phyloP scores from a whole-genome alignment of 805 yeast genomes.

The Suhomyces faveliae region DNA sequence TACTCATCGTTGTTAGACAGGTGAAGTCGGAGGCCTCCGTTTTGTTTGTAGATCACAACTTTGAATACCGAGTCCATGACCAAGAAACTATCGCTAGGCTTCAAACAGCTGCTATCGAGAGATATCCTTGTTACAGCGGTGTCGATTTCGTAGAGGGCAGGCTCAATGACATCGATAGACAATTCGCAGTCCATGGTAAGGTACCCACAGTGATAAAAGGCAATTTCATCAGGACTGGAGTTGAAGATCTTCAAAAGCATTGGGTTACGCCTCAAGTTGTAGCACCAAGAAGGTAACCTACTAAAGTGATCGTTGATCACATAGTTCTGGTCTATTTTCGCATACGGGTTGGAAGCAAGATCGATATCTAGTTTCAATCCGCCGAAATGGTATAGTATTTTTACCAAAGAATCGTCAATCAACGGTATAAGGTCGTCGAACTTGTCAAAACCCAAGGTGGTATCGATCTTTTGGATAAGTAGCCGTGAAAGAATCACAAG shows the following conservation, averaged over 20 bases:
- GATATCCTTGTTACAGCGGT: constrained; percentile 8
- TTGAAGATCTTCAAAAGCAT: constrained; percentile 39
- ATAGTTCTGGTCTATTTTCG: constrained; percentile 15
- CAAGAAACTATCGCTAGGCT: constrained; percentile 15
- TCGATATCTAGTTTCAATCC: constrained; percentile 17
- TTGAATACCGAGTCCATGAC: constrained; percentile 32
- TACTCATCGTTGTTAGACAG: constrained; percentile 26
- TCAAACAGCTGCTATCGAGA: constrained; percentile 19
- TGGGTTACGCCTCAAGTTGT: constrained; percentile 35
- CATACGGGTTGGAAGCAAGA: constrained; percentile 22
- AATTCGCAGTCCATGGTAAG: constrained; percentile 15
- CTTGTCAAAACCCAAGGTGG: constrained; percentile 31
- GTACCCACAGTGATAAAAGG: constrained; percentile 36
- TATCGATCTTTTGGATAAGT: constrained; percentile 34
- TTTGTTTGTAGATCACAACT: constrained; percentile 23
- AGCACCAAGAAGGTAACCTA: constrained; percentile 30
- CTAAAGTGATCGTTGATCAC: constrained; percentile 27
- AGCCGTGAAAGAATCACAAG: constrained; percentile 30
- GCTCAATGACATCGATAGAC: constrained; percentile 28
- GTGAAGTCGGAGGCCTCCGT: constrained; percentile 21
- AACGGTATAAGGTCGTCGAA: constrained; percentile 26
- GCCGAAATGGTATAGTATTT: constrained; percentile 28
- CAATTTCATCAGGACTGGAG: constrained; percentile 47
- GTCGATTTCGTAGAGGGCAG: constrained; percentile 21
- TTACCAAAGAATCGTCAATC: constrained; percentile 27